Percentiles rank a stretch among this genome's conserved stretches.
phyloP scores from a whole-genome alignment of 129 eudicot genomes.

The Erigeron canadensis region DNA sequence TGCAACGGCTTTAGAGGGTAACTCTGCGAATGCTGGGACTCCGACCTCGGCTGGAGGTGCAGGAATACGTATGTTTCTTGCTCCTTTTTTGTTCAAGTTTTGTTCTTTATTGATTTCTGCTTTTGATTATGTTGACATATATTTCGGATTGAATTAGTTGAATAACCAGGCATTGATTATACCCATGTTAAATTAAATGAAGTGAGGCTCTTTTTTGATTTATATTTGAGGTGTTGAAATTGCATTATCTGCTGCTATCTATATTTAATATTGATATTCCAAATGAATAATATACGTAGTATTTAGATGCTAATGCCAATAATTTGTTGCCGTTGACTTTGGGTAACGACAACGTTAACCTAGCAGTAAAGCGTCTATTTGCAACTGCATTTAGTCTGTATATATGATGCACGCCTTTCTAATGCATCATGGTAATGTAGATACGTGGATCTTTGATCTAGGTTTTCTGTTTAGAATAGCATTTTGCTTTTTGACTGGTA shows the following conservation, averaged over 20 bases:
- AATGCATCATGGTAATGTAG: not conserved
- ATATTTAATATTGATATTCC: constrained; percentile 1
- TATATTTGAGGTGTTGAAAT: not conserved
- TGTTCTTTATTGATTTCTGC: not conserved
- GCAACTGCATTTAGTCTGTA: constrained; percentile 15
- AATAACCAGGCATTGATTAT: constrained; percentile 8
- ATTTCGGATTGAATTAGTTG: constrained; percentile 12
- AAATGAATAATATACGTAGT: not conserved
- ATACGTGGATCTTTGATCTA: not conserved
- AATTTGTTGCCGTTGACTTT: constrained; percentile 16
- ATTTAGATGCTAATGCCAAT: constrained; percentile 22
- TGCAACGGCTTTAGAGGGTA: constrained; percentile 95
- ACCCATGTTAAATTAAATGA: not conserved
- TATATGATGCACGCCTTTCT: not conserved
- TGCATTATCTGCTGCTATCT: constrained; percentile 14
- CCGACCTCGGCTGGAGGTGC: constrained; percentile 98
- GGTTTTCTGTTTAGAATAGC: constrained; percentile 14
- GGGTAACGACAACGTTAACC: constrained; percentile 13
- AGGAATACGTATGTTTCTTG: constrained; percentile 78
- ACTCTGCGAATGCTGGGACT: constrained; percentile 79
- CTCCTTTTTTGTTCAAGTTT: constrained; percentile 11
- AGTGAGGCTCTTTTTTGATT: not conserved
- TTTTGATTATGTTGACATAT: not conserved
- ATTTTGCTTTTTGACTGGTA: not conserved
- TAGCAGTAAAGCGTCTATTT: constrained; percentile 20